Evolutionary conservation across 1,284 basidiomycete genomes (phyloP).

Genomic region (Meira nashicola): DNA sequence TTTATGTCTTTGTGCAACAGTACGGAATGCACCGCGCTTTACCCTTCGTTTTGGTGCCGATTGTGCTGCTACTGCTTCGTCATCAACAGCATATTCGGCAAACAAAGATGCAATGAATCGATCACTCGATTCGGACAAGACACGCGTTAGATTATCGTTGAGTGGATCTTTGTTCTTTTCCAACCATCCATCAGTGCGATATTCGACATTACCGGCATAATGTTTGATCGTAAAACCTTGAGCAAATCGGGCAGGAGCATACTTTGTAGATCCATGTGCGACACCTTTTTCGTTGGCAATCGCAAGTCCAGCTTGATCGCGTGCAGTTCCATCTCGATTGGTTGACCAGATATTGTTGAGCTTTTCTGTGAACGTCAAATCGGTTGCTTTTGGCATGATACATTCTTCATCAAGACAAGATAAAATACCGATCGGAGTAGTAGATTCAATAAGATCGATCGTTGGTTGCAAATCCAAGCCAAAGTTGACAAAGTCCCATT

Average conservation of each 20-base stretch:
- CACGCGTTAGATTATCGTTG: slow-evolving; percentile 89
- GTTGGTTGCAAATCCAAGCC: slow-evolving; percentile 96
- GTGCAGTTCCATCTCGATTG: slow-evolving; percentile 38
- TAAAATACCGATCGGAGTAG: slow-evolving; percentile 73
- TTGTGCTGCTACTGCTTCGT: slow-evolving; percentile 60
- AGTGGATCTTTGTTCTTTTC: slow-evolving; percentile 99
- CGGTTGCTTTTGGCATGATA: slow-evolving; percentile 98
- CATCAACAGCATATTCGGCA: slow-evolving; percentile 66
- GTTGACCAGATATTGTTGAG: slow-evolving; percentile 56
- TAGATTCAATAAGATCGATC: slow-evolving; percentile 90
- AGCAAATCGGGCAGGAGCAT: slow-evolving; percentile 78
- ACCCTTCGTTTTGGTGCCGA: slow-evolving; percentile 62
- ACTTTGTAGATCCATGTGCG: slow-evolving; percentile 62
- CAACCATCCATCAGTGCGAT: slow-evolving; percentile 91
- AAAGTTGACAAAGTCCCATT: slow-evolving; percentile 99
- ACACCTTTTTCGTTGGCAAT: slow-evolving; percentile 42
- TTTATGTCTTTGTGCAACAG: slow-evolving; percentile 90
- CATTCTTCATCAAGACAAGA: slow-evolving; percentile 95
- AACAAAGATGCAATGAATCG: slow-evolving; percentile 79
- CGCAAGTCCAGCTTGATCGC: slow-evolving; percentile 21
- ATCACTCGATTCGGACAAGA: slow-evolving; percentile 78
- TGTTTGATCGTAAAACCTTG: slow-evolving; percentile 92
- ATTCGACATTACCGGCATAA: slow-evolving; percentile 95
- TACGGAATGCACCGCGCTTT: slow-evolving; percentile 95
- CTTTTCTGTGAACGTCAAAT: slow-evolving; percentile 91